Evolutionary conservation across 805 yeast species (phyloP).

Genomic region (Cyberlindnera lachancei): DNA sequence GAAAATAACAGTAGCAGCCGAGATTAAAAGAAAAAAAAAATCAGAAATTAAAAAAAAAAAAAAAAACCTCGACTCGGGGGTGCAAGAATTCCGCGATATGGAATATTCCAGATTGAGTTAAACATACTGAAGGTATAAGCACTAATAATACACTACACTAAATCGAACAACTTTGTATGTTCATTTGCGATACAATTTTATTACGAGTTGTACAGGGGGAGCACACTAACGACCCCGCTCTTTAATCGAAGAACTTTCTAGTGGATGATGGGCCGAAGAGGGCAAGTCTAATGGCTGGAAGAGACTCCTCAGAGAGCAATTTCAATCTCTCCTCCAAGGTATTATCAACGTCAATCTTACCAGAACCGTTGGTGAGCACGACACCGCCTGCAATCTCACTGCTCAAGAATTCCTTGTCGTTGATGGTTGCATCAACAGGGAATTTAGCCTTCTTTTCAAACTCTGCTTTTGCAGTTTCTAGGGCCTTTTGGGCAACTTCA

Average conservation of each 20-base stretch:
- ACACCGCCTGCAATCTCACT: slow-evolving; percentile 81
- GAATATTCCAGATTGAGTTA: no score
- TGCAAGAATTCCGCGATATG: no score
- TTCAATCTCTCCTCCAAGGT: slow-evolving; percentile 92
- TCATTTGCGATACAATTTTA: no score
- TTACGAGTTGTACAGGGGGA: no score
- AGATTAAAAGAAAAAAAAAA: no score
- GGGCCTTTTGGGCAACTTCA: slow-evolving; percentile 48
- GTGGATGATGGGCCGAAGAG: slow-evolving; percentile 78
- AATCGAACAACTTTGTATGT: no score
- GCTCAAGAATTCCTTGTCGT: slow-evolving; percentile 50
- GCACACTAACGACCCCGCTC: no score
- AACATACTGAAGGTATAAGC: no score
- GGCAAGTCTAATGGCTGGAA: slow-evolving; percentile 89
- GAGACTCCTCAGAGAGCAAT: slow-evolving; percentile 71
- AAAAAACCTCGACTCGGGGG: no score
- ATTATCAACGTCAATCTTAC: slow-evolving; percentile 85
- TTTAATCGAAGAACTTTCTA: slow-evolving; percentile 87
- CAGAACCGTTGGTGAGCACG: slow-evolving; percentile 56
- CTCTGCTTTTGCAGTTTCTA: slow-evolving; percentile 50
- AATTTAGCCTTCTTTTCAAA: slow-evolving; percentile 58
- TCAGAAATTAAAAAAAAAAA: no score
- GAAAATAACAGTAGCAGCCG: no score
- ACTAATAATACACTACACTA: no score
- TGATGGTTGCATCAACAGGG: slow-evolving; percentile 46